Evolutionary conservation across 2,329 filamentous ascomycete species (phyloP), one percentile per base, ranked within the genome.

Genomic region (Penicillium sp.): DNA sequence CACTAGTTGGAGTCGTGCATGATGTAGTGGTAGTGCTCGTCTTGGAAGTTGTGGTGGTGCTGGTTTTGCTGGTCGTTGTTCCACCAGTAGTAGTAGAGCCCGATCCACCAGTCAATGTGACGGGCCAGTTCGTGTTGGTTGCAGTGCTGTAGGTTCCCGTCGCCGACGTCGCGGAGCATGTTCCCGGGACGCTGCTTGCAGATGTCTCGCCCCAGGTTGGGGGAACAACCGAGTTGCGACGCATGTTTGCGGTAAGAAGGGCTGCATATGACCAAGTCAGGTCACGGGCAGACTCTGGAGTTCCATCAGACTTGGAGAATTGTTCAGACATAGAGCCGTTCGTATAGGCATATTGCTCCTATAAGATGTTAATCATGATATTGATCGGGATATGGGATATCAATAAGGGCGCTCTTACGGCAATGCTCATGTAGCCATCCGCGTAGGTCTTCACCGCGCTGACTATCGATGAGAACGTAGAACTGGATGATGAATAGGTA

Each of bases 391-490:
- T 20, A 17, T 2, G 4, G 7, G 13, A 7, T 21, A 8, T 13
- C n/a, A 33, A 10, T 13, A 37, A 1, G 9, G 0, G 10, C 2
- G 0, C 7, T 59, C 66, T 27, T 58, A 68, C 65, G 37, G 78
- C 73, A 18, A 81, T 65, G 23, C 73, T 69, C 36, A 84, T 65
- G 58, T 80, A 85, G 44, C 75, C 78, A 58, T 85, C 83, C 7
- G 80, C 83, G 65, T 91, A 90, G 3, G 77, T 78, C 53, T 80
- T 80, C 6, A 89, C 82, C 1, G 88, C 77, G 34, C 78, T 72
- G 54, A 84, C 72, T 44, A 91, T 78, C 2, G 76, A 70, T 0
- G 74, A 74, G 70, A 82, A 90, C 3, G 77, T 68, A 3, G 66
- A 66, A 8, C 76, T 79, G 9, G 82, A 80, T 4, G 86, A 84